Conservation (phyloP, 192 early-diverging fungal genomes). For the Dissophora globulifera region DNA sequence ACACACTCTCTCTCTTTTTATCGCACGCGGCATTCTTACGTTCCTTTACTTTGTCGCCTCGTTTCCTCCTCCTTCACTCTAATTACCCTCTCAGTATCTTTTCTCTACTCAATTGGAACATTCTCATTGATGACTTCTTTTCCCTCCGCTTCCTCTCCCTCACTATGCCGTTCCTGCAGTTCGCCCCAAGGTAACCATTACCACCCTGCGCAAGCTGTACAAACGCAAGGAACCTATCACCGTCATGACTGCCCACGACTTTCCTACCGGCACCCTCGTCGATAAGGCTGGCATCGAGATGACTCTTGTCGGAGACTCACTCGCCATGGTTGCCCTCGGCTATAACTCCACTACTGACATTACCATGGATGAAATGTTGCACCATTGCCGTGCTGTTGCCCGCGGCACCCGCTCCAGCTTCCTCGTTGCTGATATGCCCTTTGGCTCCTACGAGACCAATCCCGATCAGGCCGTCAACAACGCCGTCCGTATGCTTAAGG, state of each 20-base stretch:
- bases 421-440: conserved; percentile 91
- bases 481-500: conserved; percentile 86
- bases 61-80: too few relatives aligned
- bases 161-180: conserved; percentile 33
- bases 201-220: conserved; percentile 82
- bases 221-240: conserved; percentile 80
- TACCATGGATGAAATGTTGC: conserved; percentile 97
- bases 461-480: conserved; percentile 79
- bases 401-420: conserved; percentile 83
- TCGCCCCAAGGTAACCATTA: conserved; percentile 86
- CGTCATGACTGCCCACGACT: conserved; percentile 98
- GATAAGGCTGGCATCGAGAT: conserved; percentile 90
- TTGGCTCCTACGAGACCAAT: conserved; percentile 89
- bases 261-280: conserved; percentile 86
- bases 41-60: too few relatives aligned
- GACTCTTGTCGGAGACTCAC: conserved; percentile 92
- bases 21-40: too few relatives aligned
- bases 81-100: too few relatives aligned
- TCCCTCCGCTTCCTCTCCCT: background rate
- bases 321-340: conserved; percentile 97
- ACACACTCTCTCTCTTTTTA: too few relatives aligned
- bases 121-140: too few relatives aligned
- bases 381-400: conserved; percentile 91
- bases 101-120: too few relatives aligned
- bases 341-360: conserved; percentile 85